A percentile compares a stretch with the other conserved stretches of the same genome.
Conservation (phyloP, 768 basidiomycete species). For the Naganishia vishniacii region DNA sequence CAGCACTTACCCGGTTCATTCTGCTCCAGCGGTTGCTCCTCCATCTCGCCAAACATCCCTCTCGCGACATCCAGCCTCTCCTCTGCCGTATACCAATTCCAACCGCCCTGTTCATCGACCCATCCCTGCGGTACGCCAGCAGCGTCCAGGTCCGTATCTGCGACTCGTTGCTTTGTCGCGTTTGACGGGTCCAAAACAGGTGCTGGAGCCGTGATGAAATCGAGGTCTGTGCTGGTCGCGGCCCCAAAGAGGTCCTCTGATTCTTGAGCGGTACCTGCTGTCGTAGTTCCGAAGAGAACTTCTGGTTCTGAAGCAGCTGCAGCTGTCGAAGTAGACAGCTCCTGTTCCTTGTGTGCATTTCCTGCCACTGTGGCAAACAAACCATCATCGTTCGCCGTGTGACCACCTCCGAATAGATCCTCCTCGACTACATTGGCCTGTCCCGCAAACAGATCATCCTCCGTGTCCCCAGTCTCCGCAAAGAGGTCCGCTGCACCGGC, state of each 20-base stretch:
- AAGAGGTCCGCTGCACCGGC: conserved; percentile 7
- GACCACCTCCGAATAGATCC: no score
- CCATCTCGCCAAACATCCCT: conserved; percentile 18
- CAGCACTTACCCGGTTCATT: not conserved
- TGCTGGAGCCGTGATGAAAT: conserved; percentile 1
- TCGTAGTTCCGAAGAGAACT: not conserved
- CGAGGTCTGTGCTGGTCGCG: not conserved
- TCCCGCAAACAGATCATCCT: conserved; percentile 3
- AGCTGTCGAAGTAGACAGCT: not conserved
- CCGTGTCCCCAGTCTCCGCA: not conserved
- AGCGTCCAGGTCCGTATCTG: conserved; percentile 32
- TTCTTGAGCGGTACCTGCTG: not conserved
- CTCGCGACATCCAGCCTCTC: conserved; percentile 32
- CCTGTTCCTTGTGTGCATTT: no score
- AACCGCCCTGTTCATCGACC: conserved; percentile 44
- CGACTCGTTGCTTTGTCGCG: conserved; percentile 15
- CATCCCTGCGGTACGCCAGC: conserved; percentile 45
- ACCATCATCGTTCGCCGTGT: no score
- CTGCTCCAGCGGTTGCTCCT: no score
- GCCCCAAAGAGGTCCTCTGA: not conserved
- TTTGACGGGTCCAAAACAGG: no score
- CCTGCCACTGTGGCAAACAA: no score
- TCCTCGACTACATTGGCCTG: not conserved
- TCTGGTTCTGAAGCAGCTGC: not conserved
- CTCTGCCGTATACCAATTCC: conserved; percentile 46